A percentile compares a stretch with the other conserved stretches of the same genome.
phyloP scores from a whole-genome alignment of 176 grass and related monocot genomes.

The Chloris gayana region DNA sequence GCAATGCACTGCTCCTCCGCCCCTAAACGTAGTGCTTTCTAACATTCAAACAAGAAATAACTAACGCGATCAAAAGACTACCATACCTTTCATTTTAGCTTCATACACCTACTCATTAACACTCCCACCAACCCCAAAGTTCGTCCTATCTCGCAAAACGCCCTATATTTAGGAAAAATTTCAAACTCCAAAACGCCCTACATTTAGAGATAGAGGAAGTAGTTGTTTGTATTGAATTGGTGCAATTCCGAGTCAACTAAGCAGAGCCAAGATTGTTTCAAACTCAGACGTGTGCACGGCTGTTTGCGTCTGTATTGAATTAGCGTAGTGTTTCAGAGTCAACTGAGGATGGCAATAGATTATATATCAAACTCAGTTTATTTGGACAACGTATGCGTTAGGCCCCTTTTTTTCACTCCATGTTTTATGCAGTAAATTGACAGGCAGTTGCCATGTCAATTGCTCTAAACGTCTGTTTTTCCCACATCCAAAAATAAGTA shows the following conservation, averaged over 20 bases:
- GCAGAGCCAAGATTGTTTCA: slow-evolving; percentile 12
- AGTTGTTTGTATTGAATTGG: neutral
- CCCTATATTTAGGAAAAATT: too few relatives aligned
- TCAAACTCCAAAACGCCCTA: too few relatives aligned
- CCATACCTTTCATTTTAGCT: too few relatives aligned
- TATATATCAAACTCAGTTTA: neutral
- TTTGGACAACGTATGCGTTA: neutral
- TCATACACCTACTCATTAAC: too few relatives aligned
- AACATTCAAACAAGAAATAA: too few relatives aligned
- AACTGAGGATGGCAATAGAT: slow-evolving; percentile 14
- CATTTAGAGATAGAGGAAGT: too few relatives aligned
- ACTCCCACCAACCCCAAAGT: too few relatives aligned
- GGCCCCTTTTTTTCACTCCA: neutral
- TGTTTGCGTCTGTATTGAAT: neutral
- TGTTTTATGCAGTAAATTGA: neutral
- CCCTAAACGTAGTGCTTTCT: too few relatives aligned
- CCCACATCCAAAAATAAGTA: neutral
- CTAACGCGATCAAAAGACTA: too few relatives aligned
- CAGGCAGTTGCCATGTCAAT: slow-evolving; percentile 20
- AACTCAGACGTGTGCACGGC: neutral
- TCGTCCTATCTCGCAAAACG: too few relatives aligned
- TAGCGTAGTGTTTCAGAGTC: slow-evolving; percentile 15
- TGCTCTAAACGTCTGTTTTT: neutral
- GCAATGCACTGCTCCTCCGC: too few relatives aligned
- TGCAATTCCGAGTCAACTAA: slow-evolving; percentile 22